phyloP scores from a whole-genome alignment of 2,329 filamentous ascomycete genomes.

The Fusarium pininemorale region DNA sequence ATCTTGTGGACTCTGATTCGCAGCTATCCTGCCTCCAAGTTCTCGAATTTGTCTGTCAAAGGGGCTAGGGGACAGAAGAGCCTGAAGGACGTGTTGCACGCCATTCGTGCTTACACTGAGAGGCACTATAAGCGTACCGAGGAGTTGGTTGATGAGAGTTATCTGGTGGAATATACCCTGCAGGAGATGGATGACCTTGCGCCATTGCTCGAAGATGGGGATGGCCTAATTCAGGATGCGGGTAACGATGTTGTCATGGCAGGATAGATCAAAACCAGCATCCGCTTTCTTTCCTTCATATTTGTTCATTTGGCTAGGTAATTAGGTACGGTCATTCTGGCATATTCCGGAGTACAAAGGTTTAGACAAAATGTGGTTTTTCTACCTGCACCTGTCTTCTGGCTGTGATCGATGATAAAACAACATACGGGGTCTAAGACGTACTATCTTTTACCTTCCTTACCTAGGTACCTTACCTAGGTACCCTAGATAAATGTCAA shows the following conservation, averaged over 20 bases:
- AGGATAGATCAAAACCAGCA: conserved; percentile 35
- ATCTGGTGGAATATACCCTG: conserved; percentile 91
- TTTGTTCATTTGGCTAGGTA: conserved; percentile 1
- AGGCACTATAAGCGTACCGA: conserved; percentile 90
- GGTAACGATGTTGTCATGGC: conserved; percentile 56
- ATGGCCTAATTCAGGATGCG: conserved; percentile 46
- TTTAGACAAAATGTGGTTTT: conserved; percentile 28
- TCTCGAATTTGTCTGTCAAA: conserved; percentile 74
- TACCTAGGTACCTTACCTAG: too few relatives aligned
- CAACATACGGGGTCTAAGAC: background rate
- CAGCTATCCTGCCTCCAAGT: conserved; percentile 80
- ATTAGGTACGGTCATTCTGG: background rate
- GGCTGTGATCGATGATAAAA: background rate
- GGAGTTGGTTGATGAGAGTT: conserved; percentile 93
- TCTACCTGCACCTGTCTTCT: background rate
- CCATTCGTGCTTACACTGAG: conserved; percentile 90
- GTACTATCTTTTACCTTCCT: too few relatives aligned
- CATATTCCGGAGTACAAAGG: conserved; percentile 32
- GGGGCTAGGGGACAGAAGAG: conserved; percentile 68
- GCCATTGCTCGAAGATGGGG: conserved; percentile 52
- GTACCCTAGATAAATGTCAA: background rate
- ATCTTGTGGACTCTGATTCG: conserved; percentile 83
- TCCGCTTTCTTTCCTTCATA: conserved; percentile 1
- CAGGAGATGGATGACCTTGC: conserved; percentile 86
- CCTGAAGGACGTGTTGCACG: conserved; percentile 85